Evolutionary conservation across 2,329 filamentous ascomycete genomes (phyloP).

Genomic region (Alternaria sp.): DNA sequence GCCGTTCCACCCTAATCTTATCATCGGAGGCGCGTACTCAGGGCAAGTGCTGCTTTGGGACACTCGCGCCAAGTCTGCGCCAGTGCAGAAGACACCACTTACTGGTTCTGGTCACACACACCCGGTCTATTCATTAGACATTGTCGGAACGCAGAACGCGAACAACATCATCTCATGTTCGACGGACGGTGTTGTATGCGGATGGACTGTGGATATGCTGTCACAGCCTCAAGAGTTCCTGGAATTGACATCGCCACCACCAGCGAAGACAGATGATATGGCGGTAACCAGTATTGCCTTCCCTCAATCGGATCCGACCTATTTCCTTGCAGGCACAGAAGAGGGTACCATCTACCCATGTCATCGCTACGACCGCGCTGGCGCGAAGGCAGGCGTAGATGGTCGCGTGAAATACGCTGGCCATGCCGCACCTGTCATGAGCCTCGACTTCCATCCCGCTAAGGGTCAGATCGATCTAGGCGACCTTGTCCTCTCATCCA

Average conservation of each 20-base stretch:
- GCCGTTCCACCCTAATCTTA: slow-evolving; percentile 96
- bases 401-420: slow-evolving; percentile 86
- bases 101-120: slow-evolving; percentile 96
- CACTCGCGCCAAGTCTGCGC: slow-evolving; percentile 80
- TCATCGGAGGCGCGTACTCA: slow-evolving; percentile 94
- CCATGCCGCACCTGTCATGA: slow-evolving; percentile 94
- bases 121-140: slow-evolving; percentile 92
- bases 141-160: slow-evolving; percentile 97
- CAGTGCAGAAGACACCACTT: slow-evolving; percentile 94
- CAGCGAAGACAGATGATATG: slow-evolving; percentile 86
- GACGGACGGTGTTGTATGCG: slow-evolving; percentile 94
- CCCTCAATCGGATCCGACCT: slow-evolving; percentile 92
- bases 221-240: slow-evolving; percentile 95
- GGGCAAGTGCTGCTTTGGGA: slow-evolving; percentile 98
- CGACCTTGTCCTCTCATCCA: slow-evolving; percentile 90
- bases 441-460: slow-evolving; percentile 92
- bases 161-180: slow-evolving; percentile 98
- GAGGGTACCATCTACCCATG: slow-evolving; percentile 97
- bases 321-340: slow-evolving; percentile 96
- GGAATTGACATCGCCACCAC: slow-evolving; percentile 83
- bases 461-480: slow-evolving; percentile 92
- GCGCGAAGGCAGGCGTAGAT: slow-evolving; percentile 95
- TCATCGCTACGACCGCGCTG: slow-evolving; percentile 95
- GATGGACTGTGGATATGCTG: slow-evolving; percentile 98
- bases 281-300: slow-evolving; percentile 95